Conservation (phyloP, 1,284 basidiomycete species). For the Trichosporon sp. region DNA sequence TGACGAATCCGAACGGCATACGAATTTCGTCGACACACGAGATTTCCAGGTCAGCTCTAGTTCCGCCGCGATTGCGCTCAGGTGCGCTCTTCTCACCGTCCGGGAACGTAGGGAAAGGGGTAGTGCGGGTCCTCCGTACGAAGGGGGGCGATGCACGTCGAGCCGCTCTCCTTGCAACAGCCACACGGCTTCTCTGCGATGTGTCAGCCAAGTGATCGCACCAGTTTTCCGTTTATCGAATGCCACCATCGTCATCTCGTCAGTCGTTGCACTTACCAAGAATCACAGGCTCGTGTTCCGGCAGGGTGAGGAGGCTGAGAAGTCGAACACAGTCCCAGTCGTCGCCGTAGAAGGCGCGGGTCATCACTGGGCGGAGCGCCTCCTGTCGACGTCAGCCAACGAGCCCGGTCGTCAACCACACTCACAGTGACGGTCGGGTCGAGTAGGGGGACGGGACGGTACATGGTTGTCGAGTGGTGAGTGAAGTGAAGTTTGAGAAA, state of each 20-base stretch:
- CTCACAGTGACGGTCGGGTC: neutral
- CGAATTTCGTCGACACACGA: neutral
- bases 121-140: neutral
- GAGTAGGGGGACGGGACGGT: neutral
- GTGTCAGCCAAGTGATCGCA: neutral
- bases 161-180: neutral
- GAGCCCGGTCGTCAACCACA: neutral
- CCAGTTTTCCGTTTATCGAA: neutral
- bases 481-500: neutral
- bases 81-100: neutral
- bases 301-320: neutral
- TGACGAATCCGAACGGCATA: neutral
- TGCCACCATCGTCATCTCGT: neutral
- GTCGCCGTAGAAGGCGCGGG: slow-evolving; percentile 5
- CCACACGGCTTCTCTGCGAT: neutral
- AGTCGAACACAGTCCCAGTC: slow-evolving; percentile 11
- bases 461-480: neutral
- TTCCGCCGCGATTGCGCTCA: neutral
- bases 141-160: neutral
- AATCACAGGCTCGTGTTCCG: neutral
- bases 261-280: neutral
- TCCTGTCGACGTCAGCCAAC: neutral
- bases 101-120: neutral
- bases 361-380: slow-evolving; percentile 7
- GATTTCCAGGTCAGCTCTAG: neutral